Base-by-base conservation (phyloP, 805 yeast species). In the Nakazawaea pomicola region DNA sequence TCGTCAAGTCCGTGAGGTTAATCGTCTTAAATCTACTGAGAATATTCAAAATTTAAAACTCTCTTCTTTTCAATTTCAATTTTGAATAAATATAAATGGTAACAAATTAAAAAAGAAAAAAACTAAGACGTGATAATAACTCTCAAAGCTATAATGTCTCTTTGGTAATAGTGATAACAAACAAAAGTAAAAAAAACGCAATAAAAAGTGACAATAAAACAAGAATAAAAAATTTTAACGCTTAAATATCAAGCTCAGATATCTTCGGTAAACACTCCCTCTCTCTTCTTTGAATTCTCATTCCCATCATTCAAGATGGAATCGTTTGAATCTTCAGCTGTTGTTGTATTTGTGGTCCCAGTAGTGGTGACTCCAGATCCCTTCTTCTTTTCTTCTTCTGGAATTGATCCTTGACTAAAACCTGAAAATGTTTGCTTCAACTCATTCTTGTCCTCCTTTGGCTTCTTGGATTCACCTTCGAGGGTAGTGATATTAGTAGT, bases 341-440 rank as follows among this genome's bases (percentile, higher is more conserved):
- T 7, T 4, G 18, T n/a, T 6, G 28, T 11, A 33, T n/a, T 19
- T 12, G 36, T n/a, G 12, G n/a, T 16, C 12, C n/a, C 15, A 3
- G 25, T 32, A 18, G 8, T 20, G 11, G 32, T 6, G n/a, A n/a
- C n/a, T n/a, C n/a, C n/a, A 19, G 20, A 6, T 23, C 34, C 40
- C 28, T 48, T 49, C 30, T 46, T 47, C 25, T 43, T 45, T 20
- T 49, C 55, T 34, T 48, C 53, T 32, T 49, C 55, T 27, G 51
- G 58, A 15, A 47, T 60, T 5, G 73, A 68, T 20, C 73, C 74
- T 51, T 69, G 74, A n/a, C 69, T 63, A 49, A 69, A 69, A 3
- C 69, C 70, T 19, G 68, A 58, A 46, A 69, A 69, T 2, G 71
- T 67, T 37, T 56, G 52, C 41, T 53, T 52, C 36, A 55, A 43